These are phyloP conservation scores for Wallacemonas sp. DNA, from an alignment of 208 protist species.

Conservation along the genomic window DNA sequence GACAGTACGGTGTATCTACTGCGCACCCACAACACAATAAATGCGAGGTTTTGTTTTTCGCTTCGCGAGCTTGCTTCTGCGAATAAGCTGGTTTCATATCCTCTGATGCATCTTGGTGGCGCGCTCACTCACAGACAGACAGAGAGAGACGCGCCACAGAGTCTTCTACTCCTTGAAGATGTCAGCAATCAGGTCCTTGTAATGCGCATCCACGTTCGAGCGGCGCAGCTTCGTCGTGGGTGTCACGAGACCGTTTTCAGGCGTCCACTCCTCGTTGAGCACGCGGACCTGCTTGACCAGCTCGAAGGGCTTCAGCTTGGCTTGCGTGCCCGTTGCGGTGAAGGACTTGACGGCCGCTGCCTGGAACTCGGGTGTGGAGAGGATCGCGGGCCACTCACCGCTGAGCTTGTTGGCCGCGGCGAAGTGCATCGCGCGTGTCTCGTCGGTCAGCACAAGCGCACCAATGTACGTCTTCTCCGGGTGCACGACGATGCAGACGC, in stretches of 20 bases:
- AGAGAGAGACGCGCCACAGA: background rate
- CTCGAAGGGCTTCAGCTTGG: constrained; percentile 42
- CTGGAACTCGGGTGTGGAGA: constrained; percentile 46
- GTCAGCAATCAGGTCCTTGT: constrained; percentile 54
- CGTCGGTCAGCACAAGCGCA: constrained; percentile 57
- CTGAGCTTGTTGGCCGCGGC: constrained; percentile 39
- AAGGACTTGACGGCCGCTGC: constrained; percentile 50
- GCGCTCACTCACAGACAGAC: no score
- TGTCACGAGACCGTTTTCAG: constrained; percentile 76
- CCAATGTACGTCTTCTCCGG: constrained; percentile 40
- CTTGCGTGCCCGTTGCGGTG: constrained; percentile 30
- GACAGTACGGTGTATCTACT: no score
- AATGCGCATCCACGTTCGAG: constrained; percentile 40
- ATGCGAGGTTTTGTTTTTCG: no score
- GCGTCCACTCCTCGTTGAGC: constrained; percentile 71
- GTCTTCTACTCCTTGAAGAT: constrained; percentile 44
- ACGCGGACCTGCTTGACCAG: constrained; percentile 58
- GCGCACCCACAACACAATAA: no score
- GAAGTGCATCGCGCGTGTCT: constrained; percentile 40
- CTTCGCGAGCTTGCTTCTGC: no score
- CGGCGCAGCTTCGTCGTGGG: constrained; percentile 73
- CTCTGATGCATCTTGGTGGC: no score
- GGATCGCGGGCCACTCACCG: constrained; percentile 31
- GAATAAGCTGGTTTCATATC: no score
- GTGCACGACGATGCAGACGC: constrained; percentile 53